phyloP scores from a whole-genome alignment of 2,329 filamentous ascomycete genomes.

The Fusarium xylarioides region DNA sequence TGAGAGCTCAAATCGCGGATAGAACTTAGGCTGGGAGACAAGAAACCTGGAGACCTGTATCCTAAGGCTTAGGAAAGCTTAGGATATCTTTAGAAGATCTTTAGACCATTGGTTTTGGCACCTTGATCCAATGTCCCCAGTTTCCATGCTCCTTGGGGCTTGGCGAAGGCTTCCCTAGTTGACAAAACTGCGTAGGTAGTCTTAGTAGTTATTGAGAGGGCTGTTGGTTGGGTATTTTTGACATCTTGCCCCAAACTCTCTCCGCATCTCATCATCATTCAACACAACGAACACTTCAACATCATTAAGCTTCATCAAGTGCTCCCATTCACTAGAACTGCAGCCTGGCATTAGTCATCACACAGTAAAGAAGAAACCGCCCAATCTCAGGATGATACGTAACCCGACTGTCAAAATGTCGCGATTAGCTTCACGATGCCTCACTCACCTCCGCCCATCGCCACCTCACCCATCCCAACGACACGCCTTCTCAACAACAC shows the following conservation, averaged over 20 bases:
- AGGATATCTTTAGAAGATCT: background rate
- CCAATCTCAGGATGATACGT: background rate
- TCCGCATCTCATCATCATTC: background rate
- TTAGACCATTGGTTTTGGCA: accelerated
- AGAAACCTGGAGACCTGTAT: background rate
- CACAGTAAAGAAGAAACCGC: accelerated
- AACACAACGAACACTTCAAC: accelerated
- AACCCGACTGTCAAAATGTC: conserved; percentile 4
- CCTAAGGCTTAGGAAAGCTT: accelerated
- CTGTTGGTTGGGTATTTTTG: background rate
- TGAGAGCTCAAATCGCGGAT: too few species aligned
- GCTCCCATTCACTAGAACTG: background rate
- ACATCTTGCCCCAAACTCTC: background rate
- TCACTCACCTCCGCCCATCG: conserved; percentile 13
- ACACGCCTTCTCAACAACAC: conserved; percentile 49
- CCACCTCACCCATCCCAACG: background rate
- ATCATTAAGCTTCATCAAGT: background rate
- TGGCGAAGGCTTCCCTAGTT: background rate
- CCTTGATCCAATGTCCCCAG: background rate
- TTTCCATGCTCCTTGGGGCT: background rate
- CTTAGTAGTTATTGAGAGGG: accelerated
- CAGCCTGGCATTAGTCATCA: background rate
- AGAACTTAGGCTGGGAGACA: background rate
- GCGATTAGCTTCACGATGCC: background rate
- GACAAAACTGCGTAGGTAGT: background rate